A percentile compares a stretch with the other conserved stretches of the same genome.
Conservation (phyloP, 1,139 yeast genomes). For the Arxiozyma slooffiae region DNA sequence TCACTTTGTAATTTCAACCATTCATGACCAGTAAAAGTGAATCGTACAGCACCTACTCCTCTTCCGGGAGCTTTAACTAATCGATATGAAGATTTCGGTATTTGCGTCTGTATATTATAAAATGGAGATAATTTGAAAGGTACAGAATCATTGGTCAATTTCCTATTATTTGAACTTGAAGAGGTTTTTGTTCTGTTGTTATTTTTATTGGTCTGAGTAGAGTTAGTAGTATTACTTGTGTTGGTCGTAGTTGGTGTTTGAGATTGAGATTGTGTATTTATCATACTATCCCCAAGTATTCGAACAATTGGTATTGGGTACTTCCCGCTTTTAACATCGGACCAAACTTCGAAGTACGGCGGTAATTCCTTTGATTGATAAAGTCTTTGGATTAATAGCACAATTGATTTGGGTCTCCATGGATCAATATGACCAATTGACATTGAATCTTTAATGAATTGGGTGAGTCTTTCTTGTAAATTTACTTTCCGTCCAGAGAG, state of each 20-base stretch:
- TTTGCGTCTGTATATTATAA: conserved; percentile 35
- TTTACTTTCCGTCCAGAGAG: conserved; percentile 45
- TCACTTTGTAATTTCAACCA: conserved; percentile 18
- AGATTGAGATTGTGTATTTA: background rate
- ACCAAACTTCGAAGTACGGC: conserved; percentile 21
- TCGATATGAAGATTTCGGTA: conserved; percentile 38
- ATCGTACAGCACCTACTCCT: conserved; percentile 33
- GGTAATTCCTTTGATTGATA: conserved; percentile 35
- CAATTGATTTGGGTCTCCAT: conserved; percentile 37
- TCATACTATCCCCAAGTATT: background rate
- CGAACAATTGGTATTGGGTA: conserved; percentile 1
- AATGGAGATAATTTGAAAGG: conserved; percentile 33
- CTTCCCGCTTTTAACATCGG: conserved; percentile 6
- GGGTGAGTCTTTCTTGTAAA: conserved; percentile 38
- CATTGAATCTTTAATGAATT: conserved; percentile 32
- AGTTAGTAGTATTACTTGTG: background rate
- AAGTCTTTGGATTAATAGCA: conserved; percentile 37
- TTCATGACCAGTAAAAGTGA: conserved; percentile 36
- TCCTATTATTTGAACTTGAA: background rate
- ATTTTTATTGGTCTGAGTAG: background rate
- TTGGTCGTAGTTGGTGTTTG: background rate
- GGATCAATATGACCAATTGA: conserved; percentile 34
- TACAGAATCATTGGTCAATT: background rate
- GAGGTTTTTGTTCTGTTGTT: background rate
- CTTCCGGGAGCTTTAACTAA: conserved; percentile 31